These are phyloP conservation scores for Leersia perrieri DNA, from an alignment of 176 grass and related monocot genomes.

Conservation along the genomic window DNA sequence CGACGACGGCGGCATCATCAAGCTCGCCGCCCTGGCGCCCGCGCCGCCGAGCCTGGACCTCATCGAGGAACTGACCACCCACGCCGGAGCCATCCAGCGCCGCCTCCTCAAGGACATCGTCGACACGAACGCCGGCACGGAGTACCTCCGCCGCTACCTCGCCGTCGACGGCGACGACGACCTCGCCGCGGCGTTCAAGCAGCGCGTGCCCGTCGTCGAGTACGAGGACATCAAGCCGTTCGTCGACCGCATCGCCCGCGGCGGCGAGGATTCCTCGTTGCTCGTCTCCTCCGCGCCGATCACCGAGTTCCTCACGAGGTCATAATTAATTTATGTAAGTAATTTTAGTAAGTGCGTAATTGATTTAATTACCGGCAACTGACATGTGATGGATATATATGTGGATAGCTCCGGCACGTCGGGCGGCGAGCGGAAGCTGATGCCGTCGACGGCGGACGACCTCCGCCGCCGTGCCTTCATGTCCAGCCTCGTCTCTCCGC, in stretches of 20 bases:
- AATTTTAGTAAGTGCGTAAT: no score
- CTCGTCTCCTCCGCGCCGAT: constrained; percentile 61
- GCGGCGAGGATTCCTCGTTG: constrained; percentile 47
- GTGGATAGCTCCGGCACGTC: constrained; percentile 62
- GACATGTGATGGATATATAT: no score
- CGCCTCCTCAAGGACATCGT: constrained; percentile 56
- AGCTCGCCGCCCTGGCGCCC: neutral
- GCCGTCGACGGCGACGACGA: neutral
- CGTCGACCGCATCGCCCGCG: constrained; percentile 67
- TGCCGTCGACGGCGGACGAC: constrained; percentile 70
- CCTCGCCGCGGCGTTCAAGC: constrained; percentile 43
- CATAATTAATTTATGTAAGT: no score
- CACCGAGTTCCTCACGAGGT: constrained; percentile 75
- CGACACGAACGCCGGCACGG: constrained; percentile 48
- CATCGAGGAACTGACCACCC: constrained; percentile 59
- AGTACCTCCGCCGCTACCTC: constrained; percentile 61
- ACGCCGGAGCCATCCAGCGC: constrained; percentile 51
- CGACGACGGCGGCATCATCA: no score
- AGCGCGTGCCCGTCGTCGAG: constrained; percentile 60
- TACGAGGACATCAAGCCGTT: constrained; percentile 67
- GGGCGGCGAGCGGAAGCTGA: constrained; percentile 67
- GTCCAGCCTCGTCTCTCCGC: constrained; percentile 60
- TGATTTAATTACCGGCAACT: no score
- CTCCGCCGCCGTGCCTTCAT: constrained; percentile 68
- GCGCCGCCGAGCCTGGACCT: constrained; percentile 40